phyloP scores from a whole-genome alignment of 1,139 yeast genomes.

The Candida sp. region DNA sequence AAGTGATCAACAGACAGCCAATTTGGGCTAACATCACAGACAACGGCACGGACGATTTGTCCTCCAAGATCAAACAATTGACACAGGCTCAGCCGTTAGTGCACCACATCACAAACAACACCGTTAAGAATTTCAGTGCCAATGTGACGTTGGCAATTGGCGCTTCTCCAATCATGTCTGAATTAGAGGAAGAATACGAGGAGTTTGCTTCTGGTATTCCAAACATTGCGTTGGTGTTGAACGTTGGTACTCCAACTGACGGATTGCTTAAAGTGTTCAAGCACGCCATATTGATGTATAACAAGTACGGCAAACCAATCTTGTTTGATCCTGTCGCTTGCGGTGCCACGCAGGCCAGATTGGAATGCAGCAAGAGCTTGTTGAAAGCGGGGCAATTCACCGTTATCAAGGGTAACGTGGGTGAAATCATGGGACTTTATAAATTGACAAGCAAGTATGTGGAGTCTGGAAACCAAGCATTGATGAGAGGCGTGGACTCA shows the following conservation, averaged over 20 bases:
- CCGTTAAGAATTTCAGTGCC: slow-evolving; percentile 90
- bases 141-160: slow-evolving; percentile 88
- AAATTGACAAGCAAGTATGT: slow-evolving; percentile 31
- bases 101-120: slow-evolving; percentile 89
- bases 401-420: slow-evolving; percentile 86
- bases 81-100: slow-evolving; percentile 56
- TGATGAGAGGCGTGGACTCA: slow-evolving; percentile 83
- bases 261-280: slow-evolving; percentile 47
- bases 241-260: slow-evolving; percentile 75
- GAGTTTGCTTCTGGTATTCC: slow-evolving; percentile 65
- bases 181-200: slow-evolving; percentile 65
- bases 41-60: slow-evolving; percentile 3
- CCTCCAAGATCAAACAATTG: slow-evolving; percentile 6
- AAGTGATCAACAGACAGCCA: slow-evolving; percentile 19
- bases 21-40: slow-evolving; percentile 16
- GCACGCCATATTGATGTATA: slow-evolving; percentile 64
- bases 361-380: slow-evolving; percentile 48
- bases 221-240: slow-evolving; percentile 61
- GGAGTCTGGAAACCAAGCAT: slow-evolving; percentile 33
- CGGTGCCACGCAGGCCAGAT: slow-evolving; percentile 75
- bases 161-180: slow-evolving; percentile 95
- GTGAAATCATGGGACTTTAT: slow-evolving; percentile 66
- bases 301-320: slow-evolving; percentile 59
- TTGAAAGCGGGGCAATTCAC: slow-evolving; percentile 63
- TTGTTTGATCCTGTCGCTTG: slow-evolving; percentile 94